phyloP scores from a whole-genome alignment of 2,329 filamentous ascomycete species.

The Tolypocladium ophioglossoides region DNA sequence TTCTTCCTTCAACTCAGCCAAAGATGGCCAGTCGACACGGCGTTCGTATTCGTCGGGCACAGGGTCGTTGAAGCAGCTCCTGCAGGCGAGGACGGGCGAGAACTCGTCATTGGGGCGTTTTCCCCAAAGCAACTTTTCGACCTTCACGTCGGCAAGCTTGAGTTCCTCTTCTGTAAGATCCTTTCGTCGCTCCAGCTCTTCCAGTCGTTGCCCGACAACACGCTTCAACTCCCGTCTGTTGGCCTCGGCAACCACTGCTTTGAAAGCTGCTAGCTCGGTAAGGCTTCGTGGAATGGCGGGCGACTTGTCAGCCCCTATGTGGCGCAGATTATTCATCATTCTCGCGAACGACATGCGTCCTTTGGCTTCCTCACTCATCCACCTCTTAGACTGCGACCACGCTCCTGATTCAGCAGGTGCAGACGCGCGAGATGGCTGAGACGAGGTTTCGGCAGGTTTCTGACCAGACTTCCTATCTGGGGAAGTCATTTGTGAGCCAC shows the following conservation, averaged over 20 bases:
- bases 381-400: constrained; percentile 28
- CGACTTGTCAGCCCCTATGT: constrained; percentile 24
- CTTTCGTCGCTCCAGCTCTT: constrained; percentile 8
- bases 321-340: constrained; percentile 22
- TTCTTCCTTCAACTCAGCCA: constrained; percentile 24
- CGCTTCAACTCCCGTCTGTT: constrained; percentile 13
- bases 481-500: neutral
- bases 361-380: constrained; percentile 23
- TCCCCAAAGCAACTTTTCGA: constrained; percentile 14
- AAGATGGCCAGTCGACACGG: constrained; percentile 21
- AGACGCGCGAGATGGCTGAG: neutral
- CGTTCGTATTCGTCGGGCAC: constrained; percentile 4
- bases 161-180: neutral
- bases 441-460: neutral
- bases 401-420: constrained; percentile 11
- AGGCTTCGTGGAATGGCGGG: constrained; percentile 25
- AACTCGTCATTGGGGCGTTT: constrained; percentile 15
- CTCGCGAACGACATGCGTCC: constrained; percentile 24
- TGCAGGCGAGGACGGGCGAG: constrained; percentile 22
- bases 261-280: constrained; percentile 22
- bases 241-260: constrained; percentile 16
- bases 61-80: constrained; percentile 21
- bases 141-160: neutral
- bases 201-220: constrained; percentile 12
- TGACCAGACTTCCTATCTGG: neutral